A percentile compares a stretch with the other conserved stretches of the same genome.
These are phyloP conservation scores for Erigeron philadelphicus DNA, from an alignment of 140 eudicot genomes.

Conservation along the genomic window DNA sequence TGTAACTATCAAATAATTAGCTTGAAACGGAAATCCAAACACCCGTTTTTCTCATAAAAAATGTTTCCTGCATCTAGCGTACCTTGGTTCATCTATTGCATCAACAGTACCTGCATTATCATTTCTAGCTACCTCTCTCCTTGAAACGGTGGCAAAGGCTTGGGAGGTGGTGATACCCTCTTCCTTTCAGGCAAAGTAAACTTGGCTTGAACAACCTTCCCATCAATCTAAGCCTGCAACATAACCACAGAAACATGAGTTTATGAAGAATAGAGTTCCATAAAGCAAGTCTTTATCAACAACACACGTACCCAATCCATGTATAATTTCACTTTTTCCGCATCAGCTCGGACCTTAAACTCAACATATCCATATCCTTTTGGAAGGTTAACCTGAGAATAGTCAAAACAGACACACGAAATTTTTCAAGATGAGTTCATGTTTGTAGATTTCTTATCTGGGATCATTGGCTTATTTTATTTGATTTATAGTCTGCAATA, in stretches of 20 bases:
- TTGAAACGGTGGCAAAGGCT: constrained; percentile 50
- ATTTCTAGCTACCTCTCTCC: constrained; percentile 53
- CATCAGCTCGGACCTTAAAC: constrained; percentile 77
- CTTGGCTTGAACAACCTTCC: constrained; percentile 72
- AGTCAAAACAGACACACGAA: constrained; percentile 22
- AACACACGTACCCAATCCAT: constrained; percentile 71
- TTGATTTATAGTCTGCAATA: neutral
- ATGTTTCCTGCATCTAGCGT: constrained; percentile 4
- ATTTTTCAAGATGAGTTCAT: constrained; percentile 45
- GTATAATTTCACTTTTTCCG: constrained; percentile 72
- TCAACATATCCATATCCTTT: constrained; percentile 88
- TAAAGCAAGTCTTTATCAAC: neutral
- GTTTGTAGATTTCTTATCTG: neutral
- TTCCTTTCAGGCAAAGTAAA: constrained; percentile 82
- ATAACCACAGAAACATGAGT: constrained; percentile 14
- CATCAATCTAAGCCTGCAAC: constrained; percentile 88
- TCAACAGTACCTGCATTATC: constrained; percentile 54
- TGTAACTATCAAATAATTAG: too few species aligned
- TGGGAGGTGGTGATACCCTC: constrained; percentile 70
- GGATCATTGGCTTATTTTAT: neutral
- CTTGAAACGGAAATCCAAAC: neutral
- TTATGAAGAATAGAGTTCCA: neutral
- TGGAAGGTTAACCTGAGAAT: constrained; percentile 64
- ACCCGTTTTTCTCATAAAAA: neutral
- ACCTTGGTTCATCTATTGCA: constrained; percentile 73